Evolutionary conservation across 768 basidiomycete genomes (phyloP).

Genomic region (Hirschioporus abietinus): DNA sequence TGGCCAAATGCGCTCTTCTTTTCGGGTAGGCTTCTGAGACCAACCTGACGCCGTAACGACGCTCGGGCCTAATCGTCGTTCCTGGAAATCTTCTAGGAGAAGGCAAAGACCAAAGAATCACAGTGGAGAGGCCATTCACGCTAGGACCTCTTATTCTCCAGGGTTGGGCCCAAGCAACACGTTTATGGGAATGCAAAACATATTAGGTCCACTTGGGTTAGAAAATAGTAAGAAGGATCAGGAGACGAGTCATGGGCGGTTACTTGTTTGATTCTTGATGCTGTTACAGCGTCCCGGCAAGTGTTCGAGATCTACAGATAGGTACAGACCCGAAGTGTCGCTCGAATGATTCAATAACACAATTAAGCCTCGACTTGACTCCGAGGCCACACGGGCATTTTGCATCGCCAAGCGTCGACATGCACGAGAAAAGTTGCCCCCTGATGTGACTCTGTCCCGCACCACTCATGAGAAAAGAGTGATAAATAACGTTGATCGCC

Average conservation of each 20-base stretch:
- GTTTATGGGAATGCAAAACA: neutral
- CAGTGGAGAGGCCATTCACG: neutral
- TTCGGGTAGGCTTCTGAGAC: neutral
- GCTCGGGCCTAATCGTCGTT: conserved; percentile 1
- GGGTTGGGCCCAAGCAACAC: neutral
- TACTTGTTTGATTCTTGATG: neutral
- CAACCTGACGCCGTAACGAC: neutral
- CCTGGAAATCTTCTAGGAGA: neutral
- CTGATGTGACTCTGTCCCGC: neutral
- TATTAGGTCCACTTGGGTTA: neutral
- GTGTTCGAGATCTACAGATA: neutral
- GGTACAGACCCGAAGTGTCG: neutral
- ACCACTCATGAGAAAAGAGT: neutral
- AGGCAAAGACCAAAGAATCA: neutral
- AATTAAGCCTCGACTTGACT: neutral
- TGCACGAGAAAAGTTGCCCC: neutral
- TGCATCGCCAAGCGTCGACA: neutral
- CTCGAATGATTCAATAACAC: neutral
- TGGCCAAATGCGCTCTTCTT: neutral
- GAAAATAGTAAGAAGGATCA: neutral
- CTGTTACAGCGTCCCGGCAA: neutral
- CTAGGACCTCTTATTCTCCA: neutral
- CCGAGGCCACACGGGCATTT: neutral
- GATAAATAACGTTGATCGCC: neutral
- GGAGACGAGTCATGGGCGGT: neutral